phyloP scores from a whole-genome alignment of 805 yeast genomes.

The Candida parachauliodes region DNA sequence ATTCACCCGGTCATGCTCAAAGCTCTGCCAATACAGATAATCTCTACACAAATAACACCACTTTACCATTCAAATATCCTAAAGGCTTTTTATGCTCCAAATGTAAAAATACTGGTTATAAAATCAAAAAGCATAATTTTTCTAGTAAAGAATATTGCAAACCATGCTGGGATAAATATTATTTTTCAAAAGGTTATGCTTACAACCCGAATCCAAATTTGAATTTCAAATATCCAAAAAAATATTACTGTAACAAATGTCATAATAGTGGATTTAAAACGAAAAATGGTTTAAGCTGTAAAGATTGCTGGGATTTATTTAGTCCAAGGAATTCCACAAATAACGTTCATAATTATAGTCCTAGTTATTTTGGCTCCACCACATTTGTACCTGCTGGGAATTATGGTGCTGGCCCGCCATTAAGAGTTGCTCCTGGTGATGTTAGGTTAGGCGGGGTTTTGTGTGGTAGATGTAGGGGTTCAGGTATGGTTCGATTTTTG shows the following conservation, averaged over 20 bases:
- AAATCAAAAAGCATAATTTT: slow-evolving; percentile 41
- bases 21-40: slow-evolving; percentile 13
- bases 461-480: slow-evolving; percentile 72
- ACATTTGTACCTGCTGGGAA: slow-evolving; percentile 11
- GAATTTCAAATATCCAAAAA: slow-evolving; percentile 66
- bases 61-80: slow-evolving; percentile 68
- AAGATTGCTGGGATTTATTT: slow-evolving; percentile 57
- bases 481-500: slow-evolving; percentile 52
- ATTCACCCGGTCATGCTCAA: slow-evolving; percentile 7
- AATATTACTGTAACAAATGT: slow-evolving; percentile 65
- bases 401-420: slow-evolving; percentile 18
- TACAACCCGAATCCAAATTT: slow-evolving; percentile 47
- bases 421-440: slow-evolving; percentile 70
- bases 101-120: slow-evolving; percentile 72
- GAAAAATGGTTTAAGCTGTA: slow-evolving; percentile 64
- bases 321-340: slow-evolving; percentile 37
- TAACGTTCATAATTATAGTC: neutral
- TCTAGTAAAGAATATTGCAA: slow-evolving; percentile 52
- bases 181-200: slow-evolving; percentile 22
- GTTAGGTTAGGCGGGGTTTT: slow-evolving; percentile 67
- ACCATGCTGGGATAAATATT: slow-evolving; percentile 56
- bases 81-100: slow-evolving; percentile 56
- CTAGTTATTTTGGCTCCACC: slow-evolving; percentile 9
- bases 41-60: slow-evolving; percentile 46
- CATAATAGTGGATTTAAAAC: slow-evolving; percentile 65